These are phyloP conservation scores for Vaccinium vitisidaea DNA, from an alignment of 148 eudicot species.

Conservation along the genomic window DNA sequence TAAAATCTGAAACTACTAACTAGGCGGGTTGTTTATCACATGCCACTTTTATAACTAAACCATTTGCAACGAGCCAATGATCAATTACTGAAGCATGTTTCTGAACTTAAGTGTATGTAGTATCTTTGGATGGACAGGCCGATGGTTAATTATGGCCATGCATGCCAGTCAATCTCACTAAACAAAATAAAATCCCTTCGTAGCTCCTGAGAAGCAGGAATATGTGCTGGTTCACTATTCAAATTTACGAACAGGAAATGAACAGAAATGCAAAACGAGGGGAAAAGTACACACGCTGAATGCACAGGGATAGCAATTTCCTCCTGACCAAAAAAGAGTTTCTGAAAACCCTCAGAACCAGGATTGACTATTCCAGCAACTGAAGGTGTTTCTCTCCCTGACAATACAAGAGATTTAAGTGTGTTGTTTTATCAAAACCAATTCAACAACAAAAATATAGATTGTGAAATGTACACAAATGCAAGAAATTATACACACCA, in stretches of 20 bases:
- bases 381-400: slow-evolving; percentile 99
- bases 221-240: background rate
- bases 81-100: background rate
- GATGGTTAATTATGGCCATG: background rate
- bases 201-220: background rate
- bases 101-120: background rate
- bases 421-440: background rate
- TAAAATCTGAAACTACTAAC: background rate
- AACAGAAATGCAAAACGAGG: background rate
- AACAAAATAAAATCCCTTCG: background rate
- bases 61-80: background rate
- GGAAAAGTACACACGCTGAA: slow-evolving; percentile 59
- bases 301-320: slow-evolving; percentile 99
- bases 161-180: slow-evolving; percentile 1
- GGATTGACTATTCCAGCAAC: slow-evolving; percentile 98
- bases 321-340: slow-evolving; percentile 96
- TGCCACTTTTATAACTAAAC: background rate
- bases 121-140: background rate
- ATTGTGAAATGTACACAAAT: background rate
- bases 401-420: background rate
- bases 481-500: slow-evolving; percentile 39
- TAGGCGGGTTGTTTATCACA: background rate
- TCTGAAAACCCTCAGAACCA: slow-evolving; percentile 97
- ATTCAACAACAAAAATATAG: background rate
- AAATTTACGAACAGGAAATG: background rate